phyloP scores from a whole-genome alignment of 768 basidiomycete genomes.

The Chalciporus pseudorubinellus region DNA sequence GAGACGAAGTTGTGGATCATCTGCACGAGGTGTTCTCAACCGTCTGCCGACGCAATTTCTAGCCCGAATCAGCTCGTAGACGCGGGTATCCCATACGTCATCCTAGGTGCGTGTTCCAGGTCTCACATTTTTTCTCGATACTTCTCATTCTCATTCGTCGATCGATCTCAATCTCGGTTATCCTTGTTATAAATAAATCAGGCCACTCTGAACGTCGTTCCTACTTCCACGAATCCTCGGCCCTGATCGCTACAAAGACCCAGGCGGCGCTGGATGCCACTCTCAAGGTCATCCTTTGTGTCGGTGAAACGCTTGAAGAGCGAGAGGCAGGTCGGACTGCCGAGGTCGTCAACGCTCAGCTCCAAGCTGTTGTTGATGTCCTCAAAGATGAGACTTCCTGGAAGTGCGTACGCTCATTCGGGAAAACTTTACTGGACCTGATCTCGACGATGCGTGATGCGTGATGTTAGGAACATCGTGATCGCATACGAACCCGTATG shows the following conservation, averaged over 20 bases:
- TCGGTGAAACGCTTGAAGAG: conserved; percentile 90
- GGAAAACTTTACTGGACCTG: not conserved
- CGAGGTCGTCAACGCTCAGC: conserved; percentile 77
- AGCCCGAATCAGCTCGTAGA: conserved; percentile 85
- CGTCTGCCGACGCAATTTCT: conserved; percentile 1
- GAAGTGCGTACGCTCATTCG: conserved; percentile 62
- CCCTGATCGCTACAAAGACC: conserved; percentile 81
- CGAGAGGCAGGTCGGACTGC: conserved; percentile 78
- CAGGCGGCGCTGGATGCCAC: conserved; percentile 72
- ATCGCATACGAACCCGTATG: conserved; percentile 97
- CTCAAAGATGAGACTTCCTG: conserved; percentile 63
- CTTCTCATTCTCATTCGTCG: no score
- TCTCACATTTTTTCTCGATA: not conserved
- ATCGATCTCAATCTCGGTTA: not conserved
- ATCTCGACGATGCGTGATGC: not conserved
- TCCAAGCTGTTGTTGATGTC: conserved; percentile 67
- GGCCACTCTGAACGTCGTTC: conserved; percentile 97
- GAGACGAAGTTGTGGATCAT: no score
- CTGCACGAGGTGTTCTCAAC: not conserved
- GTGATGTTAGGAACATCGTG: conserved; percentile 87
- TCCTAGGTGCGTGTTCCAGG: conserved; percentile 66
- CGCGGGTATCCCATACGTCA: conserved; percentile 85
- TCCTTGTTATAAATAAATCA: conserved; percentile 21
- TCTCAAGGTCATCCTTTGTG: conserved; percentile 90
- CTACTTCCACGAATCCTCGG: conserved; percentile 85